Evolutionary conservation across 2,329 filamentous ascomycete species (phyloP), one percentile per base, ranked within the genome.

Genomic region (Sodiomyces alkalinus): DNA sequence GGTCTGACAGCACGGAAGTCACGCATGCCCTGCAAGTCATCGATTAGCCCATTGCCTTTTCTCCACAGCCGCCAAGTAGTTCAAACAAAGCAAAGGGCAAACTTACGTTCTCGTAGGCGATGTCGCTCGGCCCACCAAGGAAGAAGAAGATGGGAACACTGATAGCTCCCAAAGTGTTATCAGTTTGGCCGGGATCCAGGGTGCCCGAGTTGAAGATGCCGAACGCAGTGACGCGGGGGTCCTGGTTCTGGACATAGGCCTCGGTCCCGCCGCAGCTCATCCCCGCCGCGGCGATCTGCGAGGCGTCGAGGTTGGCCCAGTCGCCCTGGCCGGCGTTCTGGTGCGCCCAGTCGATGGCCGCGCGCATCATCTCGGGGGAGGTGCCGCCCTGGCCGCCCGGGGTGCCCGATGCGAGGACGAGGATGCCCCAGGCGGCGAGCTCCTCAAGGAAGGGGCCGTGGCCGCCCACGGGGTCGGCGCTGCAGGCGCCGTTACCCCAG

Each of bases 191-290:
- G 12, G 13, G n/a, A 21, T 36, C 31, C 16, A 34, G 29, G 17
- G 27, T 17, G n/a, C 44, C 44, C 6, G 35, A 40, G 33, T 42
- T 46, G 35, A 44, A 43, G 21, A 44, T 43, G 6, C 40, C 39
- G 6, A 43, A 37, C 3, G 38, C 35, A 11, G 28, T 23, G 11
- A 45, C 42, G 17, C 43, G 33, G 18, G 26, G 26, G 29, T 45
- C 44, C 15, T 32, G 31, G 30, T 20, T 34, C 28, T 31, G 25
- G 18, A 25, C 37, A 30, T 47, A 46, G 2, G 45, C 46, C 36
- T 49, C 41, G 13, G 41, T 31, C n/a, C 45, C 45, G 29, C 46
- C 46, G 26, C 46, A 48, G 37, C 41, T 45, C 29, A 37, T 39
- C 3, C 46, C 46, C 5, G 44, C 44, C 3, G 40, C 43, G 19